phyloP scores from a whole-genome alignment of 2,329 filamentous ascomycete genomes.

The Chaetomium strumarium region DNA sequence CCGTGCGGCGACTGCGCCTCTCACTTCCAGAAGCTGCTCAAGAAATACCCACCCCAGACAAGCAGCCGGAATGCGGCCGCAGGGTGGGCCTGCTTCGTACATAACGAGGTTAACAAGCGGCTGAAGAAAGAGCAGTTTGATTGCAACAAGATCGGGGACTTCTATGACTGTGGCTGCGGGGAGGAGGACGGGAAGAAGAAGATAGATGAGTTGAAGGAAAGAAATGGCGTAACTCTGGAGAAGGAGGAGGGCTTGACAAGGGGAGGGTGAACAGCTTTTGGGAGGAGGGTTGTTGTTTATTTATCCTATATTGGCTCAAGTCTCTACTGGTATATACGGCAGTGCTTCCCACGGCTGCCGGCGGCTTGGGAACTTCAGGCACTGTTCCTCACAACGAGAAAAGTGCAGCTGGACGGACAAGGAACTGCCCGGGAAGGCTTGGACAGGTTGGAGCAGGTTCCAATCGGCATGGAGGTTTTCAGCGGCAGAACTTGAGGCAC shows the following conservation, averaged over 20 bases:
- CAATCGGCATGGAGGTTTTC: too few relatives aligned
- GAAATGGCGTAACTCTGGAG: conserved; percentile 20
- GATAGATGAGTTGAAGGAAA: conserved; percentile 25
- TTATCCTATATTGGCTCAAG: conserved; percentile 1
- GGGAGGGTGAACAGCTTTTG: conserved; percentile 17
- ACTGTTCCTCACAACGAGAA: too few relatives aligned
- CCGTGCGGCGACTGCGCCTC: conserved; percentile 64
- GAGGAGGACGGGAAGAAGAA: conserved; percentile 52
- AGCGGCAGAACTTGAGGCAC: too few relatives aligned
- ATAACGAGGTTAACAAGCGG: conserved; percentile 62
- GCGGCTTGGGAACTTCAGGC: background rate
- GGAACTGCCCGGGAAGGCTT: too few relatives aligned
- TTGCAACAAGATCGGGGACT: conserved; percentile 62
- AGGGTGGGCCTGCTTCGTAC: conserved; percentile 62
- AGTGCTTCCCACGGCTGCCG: too few relatives aligned
- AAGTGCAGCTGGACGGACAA: too few relatives aligned
- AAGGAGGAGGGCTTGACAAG: conserved; percentile 24
- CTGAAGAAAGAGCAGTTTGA: conserved; percentile 58
- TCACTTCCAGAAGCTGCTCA: conserved; percentile 59
- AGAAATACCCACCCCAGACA: conserved; percentile 59
- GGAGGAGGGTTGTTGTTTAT: background rate
- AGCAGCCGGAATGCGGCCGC: conserved; percentile 57
- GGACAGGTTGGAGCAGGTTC: too few relatives aligned
- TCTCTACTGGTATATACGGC: background rate
- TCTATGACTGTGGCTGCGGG: conserved; percentile 66